A percentile compares a stretch with the other conserved stretches of the same genome.
phyloP scores from a whole-genome alignment of 2,329 filamentous ascomycete species.

The Huntiella decipiens region DNA sequence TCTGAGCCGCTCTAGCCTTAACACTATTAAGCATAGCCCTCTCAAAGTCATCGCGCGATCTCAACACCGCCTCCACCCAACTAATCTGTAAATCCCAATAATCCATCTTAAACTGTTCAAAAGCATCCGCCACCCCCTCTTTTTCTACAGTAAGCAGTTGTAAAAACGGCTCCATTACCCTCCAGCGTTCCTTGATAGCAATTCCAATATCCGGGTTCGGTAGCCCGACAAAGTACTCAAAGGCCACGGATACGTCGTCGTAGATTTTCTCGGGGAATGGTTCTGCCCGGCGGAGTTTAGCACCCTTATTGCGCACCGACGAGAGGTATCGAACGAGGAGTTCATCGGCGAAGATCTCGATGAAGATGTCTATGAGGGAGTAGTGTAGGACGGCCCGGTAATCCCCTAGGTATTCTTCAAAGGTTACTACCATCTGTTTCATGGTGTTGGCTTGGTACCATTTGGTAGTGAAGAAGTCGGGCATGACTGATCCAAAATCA shows the following conservation, averaged over 20 bases:
- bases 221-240: constrained; percentile 66
- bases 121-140: constrained; percentile 53
- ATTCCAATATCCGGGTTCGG: constrained; percentile 49
- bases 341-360: constrained; percentile 85
- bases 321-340: constrained; percentile 71
- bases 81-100: constrained; percentile 92
- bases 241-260: constrained; percentile 77
- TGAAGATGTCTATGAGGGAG: constrained; percentile 73
- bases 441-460: constrained; percentile 82
- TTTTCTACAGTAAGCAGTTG: constrained; percentile 62
- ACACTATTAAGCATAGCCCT: constrained; percentile 71
- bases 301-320: constrained; percentile 71
- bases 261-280: constrained; percentile 86
- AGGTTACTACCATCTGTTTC: constrained; percentile 84
- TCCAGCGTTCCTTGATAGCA: constrained; percentile 78
- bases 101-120: constrained; percentile 60
- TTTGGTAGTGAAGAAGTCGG: constrained; percentile 73
- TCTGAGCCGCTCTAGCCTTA: constrained; percentile 72
- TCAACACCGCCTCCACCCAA: constrained; percentile 86
- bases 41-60: constrained; percentile 84
- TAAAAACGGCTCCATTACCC: constrained; percentile 70
- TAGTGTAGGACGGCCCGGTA: constrained; percentile 72
- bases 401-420: constrained; percentile 85
- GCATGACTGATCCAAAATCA: constrained; percentile 68
- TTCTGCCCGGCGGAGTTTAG: constrained; percentile 71